Percentiles rank a stretch among this genome's conserved stretches.
Conservation (phyloP, 768 basidiomycete species). For the Mycena pura region DNA sequence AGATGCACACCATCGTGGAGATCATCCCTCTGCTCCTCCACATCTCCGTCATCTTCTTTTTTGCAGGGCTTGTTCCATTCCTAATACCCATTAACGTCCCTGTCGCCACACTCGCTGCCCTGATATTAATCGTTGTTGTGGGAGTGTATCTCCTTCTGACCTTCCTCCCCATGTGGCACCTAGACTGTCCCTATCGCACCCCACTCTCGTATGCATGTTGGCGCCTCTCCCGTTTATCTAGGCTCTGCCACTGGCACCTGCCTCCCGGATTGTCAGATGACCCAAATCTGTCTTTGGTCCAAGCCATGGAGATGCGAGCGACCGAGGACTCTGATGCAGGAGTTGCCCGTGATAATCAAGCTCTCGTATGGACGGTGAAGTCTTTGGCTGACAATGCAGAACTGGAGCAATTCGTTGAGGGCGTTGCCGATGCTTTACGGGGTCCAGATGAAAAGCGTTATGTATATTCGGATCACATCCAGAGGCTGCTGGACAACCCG, state of each 20-base stretch:
- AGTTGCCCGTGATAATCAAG: background rate
- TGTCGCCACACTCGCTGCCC: background rate
- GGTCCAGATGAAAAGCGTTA: too few species aligned
- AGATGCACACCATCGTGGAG: constrained; percentile 13
- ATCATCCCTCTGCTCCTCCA: constrained; percentile 5
- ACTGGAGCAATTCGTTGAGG: too few species aligned
- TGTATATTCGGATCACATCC: too few species aligned
- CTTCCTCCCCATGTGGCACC: background rate
- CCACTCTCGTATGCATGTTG: too few species aligned
- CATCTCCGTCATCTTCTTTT: constrained; percentile 7
- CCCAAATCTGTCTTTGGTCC: background rate
- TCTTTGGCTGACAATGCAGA: background rate
- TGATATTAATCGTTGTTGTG: background rate
- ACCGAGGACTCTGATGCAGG: background rate
- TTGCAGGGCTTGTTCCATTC: constrained; percentile 14
- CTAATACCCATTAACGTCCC: constrained; percentile 1
- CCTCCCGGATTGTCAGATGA: background rate
- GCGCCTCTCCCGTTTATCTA: background rate
- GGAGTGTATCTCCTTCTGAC: constrained; percentile 1
- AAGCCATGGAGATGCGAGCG: background rate
- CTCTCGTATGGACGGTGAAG: background rate
- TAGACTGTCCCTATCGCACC: constrained; percentile 14
- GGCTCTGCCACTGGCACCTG: background rate
- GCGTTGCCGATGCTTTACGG: too few species aligned
- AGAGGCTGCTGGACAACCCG: too few species aligned